Percentiles rank a stretch among this genome's conserved stretches.
Conservation (phyloP, 441 rosid species). For the Codiaeum variegatum region DNA sequence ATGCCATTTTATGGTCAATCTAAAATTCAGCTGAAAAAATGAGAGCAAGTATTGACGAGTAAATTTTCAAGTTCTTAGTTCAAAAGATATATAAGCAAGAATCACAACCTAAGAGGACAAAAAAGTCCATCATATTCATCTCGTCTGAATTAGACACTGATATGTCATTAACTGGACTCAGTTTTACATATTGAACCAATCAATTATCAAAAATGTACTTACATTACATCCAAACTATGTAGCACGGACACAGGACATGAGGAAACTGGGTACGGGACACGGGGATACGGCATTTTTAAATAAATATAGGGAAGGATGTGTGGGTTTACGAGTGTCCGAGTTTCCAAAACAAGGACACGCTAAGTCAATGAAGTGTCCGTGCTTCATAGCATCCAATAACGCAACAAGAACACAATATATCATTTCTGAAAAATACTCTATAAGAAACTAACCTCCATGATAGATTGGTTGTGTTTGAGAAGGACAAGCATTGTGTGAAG, state of each 20-base stretch:
- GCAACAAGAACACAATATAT: conserved; percentile 3
- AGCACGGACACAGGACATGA: too few relatives aligned
- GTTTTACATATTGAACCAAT: conserved; percentile 5
- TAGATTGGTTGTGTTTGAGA: conserved; percentile 26
- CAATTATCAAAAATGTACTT: background rate
- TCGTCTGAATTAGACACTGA: background rate
- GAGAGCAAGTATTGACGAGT: background rate
- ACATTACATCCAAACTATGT: too few relatives aligned
- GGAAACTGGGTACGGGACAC: too few relatives aligned
- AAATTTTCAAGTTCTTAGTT: background rate
- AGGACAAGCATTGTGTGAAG: conserved; percentile 28
- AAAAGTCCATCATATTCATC: background rate
- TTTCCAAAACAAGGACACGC: too few relatives aligned
- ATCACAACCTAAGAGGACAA: background rate
- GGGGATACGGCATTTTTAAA: too few relatives aligned
- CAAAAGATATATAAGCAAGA: background rate
- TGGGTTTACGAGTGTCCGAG: too few relatives aligned
- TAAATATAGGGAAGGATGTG: too few relatives aligned
- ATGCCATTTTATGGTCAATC: background rate
- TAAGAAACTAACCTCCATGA: conserved; percentile 37
- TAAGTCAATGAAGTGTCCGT: too few relatives aligned
- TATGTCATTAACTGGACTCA: background rate
- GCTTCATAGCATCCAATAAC: background rate
- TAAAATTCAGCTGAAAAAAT: background rate
- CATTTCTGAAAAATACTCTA: background rate